phyloP scores from a whole-genome alignment of 139 green algal genomes.

The Astrephomene gubernaculifera region DNA sequence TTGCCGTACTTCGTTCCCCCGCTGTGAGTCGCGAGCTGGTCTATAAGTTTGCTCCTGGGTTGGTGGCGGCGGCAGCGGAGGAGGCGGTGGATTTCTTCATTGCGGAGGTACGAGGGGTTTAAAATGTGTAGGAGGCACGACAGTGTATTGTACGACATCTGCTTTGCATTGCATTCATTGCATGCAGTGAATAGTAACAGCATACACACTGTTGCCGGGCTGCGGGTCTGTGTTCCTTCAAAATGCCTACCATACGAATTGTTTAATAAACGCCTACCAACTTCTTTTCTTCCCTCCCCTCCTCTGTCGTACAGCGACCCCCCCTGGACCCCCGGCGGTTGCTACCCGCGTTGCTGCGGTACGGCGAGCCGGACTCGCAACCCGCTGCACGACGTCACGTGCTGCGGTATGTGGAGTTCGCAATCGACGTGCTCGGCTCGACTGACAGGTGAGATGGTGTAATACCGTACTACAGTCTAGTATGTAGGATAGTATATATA shows the following conservation, averaged over 20 bases:
- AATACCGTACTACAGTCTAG: too few relatives aligned
- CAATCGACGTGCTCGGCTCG: slow-evolving; percentile 67
- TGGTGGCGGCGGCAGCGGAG: slow-evolving; percentile 74
- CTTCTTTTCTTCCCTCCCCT: background rate
- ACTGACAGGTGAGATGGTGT: slow-evolving; percentile 70
- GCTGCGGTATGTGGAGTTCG: slow-evolving; percentile 79
- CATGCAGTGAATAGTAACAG: too few relatives aligned
- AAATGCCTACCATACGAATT: too few relatives aligned
- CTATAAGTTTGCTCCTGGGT: slow-evolving; percentile 89
- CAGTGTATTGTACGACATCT: too few relatives aligned
- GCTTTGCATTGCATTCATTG: too few relatives aligned
- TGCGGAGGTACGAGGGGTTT: slow-evolving; percentile 10
- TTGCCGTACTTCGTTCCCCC: slow-evolving; percentile 88
- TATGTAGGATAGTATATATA: too few relatives aligned
- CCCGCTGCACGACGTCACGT: slow-evolving; percentile 57
- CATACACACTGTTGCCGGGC: too few relatives aligned
- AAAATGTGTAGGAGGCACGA: too few relatives aligned
- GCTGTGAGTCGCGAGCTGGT: slow-evolving; percentile 72
- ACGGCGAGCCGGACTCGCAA: slow-evolving; percentile 58
- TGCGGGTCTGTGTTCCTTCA: too few relatives aligned
- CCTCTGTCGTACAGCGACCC: background rate
- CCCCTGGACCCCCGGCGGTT: slow-evolving; percentile 66
- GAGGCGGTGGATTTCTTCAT: slow-evolving; percentile 86
- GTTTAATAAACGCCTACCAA: background rate
- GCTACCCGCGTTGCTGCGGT: slow-evolving; percentile 86